A percentile compares a stretch with the other conserved stretches of the same genome.
Conservation (phyloP, 305 asterid genomes). For the Solanum hybrid region DNA sequence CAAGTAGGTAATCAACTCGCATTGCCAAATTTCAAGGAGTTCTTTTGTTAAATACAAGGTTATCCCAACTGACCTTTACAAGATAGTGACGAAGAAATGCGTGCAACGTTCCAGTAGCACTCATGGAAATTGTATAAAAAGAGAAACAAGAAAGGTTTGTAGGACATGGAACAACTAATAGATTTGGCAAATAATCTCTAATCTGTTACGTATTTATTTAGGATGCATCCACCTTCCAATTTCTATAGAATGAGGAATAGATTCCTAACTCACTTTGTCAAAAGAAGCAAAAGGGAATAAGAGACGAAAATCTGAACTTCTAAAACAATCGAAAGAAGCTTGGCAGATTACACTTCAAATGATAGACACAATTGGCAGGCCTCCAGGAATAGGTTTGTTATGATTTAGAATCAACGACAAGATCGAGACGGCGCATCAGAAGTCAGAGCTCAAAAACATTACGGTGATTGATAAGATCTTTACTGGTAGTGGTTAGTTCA, state of each 20-base stretch:
- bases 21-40: background rate
- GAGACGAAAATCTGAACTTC: background rate
- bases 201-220: background rate
- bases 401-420: background rate
- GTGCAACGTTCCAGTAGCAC: background rate
- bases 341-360: background rate
- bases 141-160: background rate
- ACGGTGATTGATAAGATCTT: background rate
- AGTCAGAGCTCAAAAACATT: background rate
- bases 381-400: background rate
- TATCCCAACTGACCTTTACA: background rate
- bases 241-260: background rate
- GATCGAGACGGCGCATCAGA: background rate
- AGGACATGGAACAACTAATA: background rate
- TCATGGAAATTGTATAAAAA: background rate
- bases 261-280: no score
- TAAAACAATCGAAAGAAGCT: background rate
- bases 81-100: background rate
- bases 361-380: background rate
- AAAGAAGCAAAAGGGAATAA: no score
- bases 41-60: background rate
- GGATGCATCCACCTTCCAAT: background rate
- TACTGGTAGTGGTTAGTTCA: background rate
- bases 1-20: background rate
- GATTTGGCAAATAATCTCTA: background rate